These are phyloP conservation scores for Suillus placidus DNA, from an alignment of 768 basidiomycete species.

Conservation along the genomic window DNA sequence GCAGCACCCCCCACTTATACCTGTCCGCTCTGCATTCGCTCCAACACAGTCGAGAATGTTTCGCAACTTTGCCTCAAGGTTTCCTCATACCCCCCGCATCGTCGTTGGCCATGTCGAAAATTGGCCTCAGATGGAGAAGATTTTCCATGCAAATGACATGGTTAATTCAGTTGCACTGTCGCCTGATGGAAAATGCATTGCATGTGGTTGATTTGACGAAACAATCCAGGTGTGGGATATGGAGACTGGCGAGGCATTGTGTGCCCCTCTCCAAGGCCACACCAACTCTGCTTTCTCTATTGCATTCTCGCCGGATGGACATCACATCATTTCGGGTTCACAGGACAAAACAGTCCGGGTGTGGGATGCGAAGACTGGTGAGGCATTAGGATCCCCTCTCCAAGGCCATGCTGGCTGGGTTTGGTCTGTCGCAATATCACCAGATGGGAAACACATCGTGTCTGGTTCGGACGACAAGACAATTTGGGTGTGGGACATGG, in stretches of 20 bases:
- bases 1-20: too few species aligned
- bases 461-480: background rate
- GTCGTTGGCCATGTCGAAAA: background rate
- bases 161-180: background rate
- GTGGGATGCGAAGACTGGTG: too few species aligned
- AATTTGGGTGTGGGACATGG: constrained; percentile 15
- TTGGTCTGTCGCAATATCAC: too few species aligned
- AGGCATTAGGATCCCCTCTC: too few species aligned
- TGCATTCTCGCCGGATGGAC: too few species aligned
- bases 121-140: constrained; percentile 8
- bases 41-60: too few species aligned
- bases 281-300: background rate
- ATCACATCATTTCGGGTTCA: too few species aligned
- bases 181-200: constrained; percentile 1
- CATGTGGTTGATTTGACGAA: constrained; percentile 12
- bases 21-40: too few species aligned
- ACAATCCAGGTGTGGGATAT: constrained; percentile 11
- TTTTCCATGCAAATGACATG: fast-evolving
- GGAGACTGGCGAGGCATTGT: background rate
- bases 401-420: too few species aligned
- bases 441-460: background rate
- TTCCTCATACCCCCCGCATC: background rate
- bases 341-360: too few species aligned
- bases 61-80: too few species aligned
- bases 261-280: background rate